Conservation (phyloP, 305 asterid species). For the Coffea humblotiana region DNA sequence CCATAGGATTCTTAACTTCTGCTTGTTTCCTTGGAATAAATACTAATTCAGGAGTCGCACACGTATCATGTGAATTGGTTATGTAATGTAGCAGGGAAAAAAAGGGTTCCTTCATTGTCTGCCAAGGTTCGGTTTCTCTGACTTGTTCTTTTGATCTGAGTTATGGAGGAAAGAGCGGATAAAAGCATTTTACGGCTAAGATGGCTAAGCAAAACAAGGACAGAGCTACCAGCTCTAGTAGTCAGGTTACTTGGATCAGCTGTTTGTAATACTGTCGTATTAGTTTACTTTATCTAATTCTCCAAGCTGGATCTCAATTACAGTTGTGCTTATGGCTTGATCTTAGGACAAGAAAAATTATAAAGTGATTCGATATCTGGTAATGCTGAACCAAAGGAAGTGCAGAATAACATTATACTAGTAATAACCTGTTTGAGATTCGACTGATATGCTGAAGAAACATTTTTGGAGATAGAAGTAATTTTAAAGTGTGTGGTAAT, state of each 20-base stretch:
- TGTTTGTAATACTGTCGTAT: not conserved
- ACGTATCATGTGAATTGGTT: not conserved
- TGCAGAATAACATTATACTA: no score
- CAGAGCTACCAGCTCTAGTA: not conserved
- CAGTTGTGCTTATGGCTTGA: not conserved
- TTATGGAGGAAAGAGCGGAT: not conserved
- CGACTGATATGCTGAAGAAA: no score
- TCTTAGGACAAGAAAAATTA: not conserved
- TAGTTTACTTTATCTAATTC: no score
- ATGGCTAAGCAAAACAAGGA: not conserved
- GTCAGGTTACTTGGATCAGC: not conserved
- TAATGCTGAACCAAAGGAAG: no score
- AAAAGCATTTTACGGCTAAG: not conserved
- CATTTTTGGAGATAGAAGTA: no score
- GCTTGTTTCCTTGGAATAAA: not conserved
- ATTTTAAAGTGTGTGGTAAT: no score
- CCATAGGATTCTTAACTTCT: not conserved
- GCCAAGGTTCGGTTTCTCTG: not conserved
- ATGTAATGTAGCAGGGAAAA: not conserved
- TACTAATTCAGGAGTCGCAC: not conserved
- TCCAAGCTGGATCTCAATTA: not conserved
- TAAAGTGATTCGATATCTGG: no score
- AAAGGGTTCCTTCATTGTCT: not conserved
- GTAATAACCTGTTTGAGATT: no score
- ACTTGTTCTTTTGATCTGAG: not conserved